Conservation (phyloP, 352 stramenopile species). For the Blastocystis sp. region DNA sequence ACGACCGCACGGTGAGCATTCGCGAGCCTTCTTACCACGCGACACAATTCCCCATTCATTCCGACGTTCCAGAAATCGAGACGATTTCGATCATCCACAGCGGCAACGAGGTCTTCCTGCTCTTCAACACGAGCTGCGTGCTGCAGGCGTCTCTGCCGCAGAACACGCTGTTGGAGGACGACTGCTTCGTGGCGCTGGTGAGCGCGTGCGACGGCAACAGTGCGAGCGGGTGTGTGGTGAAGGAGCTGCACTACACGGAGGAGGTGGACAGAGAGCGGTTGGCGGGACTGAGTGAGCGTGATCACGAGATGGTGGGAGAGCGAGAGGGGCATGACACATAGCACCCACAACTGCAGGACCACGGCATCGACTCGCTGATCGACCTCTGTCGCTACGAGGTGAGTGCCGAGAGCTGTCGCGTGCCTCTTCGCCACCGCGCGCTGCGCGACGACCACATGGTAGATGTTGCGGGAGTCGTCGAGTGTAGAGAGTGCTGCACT, state of each 20-base stretch:
- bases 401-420: background rate
- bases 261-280: background rate
- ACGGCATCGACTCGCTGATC: constrained; percentile 5
- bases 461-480: background rate
- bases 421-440: background rate
- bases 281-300: background rate
- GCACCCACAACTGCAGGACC: constrained; percentile 36
- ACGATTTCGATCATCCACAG: background rate
- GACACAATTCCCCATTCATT: constrained; percentile 7
- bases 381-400: constrained; percentile 8
- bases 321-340: background rate
- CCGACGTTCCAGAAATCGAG: background rate
- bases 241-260: background rate
- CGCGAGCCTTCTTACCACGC: constrained; percentile 26
- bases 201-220: background rate
- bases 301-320: background rate
- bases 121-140: background rate
- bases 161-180: background rate
- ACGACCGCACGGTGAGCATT: background rate
- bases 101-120: background rate
- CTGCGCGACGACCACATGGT: background rate
- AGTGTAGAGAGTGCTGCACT: constrained; percentile 31
- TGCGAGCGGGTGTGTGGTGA: background rate
- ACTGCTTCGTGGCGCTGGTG: background rate
- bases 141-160: background rate